Evolutionary conservation across 73 alveolate species (phyloP).

Genomic region (Stentor roeselii): DNA sequence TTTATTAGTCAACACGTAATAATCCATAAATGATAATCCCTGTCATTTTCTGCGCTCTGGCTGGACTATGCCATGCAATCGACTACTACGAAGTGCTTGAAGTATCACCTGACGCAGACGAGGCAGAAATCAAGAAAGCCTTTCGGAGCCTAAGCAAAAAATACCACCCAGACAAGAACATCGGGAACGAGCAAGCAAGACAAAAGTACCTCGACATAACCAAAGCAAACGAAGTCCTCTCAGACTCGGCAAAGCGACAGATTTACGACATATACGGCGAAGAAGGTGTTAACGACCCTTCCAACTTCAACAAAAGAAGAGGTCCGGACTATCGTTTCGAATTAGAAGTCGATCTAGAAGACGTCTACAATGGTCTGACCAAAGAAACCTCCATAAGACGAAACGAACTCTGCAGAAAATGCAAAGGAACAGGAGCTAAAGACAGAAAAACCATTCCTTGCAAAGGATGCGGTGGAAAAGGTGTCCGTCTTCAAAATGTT

Average conservation of each 20-base stretch:
- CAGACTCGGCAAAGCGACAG: conserved; percentile 85
- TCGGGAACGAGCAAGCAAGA: conserved; percentile 76
- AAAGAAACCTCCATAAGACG: conserved; percentile 68
- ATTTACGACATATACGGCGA: conserved; percentile 89
- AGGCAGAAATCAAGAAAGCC: conserved; percentile 82
- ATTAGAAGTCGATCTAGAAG: conserved; percentile 82
- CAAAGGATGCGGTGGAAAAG: conserved; percentile 90
- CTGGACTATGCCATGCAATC: conserved; percentile 25
- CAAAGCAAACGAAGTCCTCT: conserved; percentile 85
- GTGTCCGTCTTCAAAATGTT: conserved; percentile 73
- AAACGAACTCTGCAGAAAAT: conserved; percentile 77
- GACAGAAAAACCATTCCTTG: conserved; percentile 88
- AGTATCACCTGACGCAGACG: conserved; percentile 75
- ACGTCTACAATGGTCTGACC: conserved; percentile 80
- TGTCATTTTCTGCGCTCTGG: conserved; percentile 19
- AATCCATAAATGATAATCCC: background rate
- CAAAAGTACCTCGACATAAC: conserved; percentile 67
- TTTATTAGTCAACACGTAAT: background rate
- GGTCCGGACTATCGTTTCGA: conserved; percentile 89
- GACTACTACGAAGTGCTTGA: conserved; percentile 76
- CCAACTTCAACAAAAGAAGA: conserved; percentile 63
- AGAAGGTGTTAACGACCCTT: conserved; percentile 79
- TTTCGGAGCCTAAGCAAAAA: conserved; percentile 74
- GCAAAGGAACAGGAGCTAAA: conserved; percentile 98
- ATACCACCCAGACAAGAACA: conserved; percentile 92